Base-by-base conservation (phyloP, 768 basidiomycete species). In the Scleroderma citrinum region DNA sequence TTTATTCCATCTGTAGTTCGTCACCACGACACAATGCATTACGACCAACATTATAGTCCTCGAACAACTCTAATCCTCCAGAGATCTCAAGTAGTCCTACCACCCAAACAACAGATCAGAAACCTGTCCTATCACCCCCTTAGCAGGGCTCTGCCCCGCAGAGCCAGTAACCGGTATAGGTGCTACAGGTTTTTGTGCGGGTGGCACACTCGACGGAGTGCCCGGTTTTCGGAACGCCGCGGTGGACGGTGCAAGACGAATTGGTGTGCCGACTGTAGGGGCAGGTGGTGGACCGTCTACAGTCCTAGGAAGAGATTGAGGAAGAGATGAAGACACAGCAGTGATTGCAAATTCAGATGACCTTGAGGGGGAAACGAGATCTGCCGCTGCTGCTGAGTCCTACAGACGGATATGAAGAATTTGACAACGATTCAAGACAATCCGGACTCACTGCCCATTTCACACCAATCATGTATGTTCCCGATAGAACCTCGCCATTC, bases 21-120 rank as follows among this genome's bases (percentile, higher is more conserved):
- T 2, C 8, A 42, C 23, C 21, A 14, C 14, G 8, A n/a, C 14
- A 29, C 24, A 26, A n/a, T 29, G 40, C 24, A 42, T 42, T 24
- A 39, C 31, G 17, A 34, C 42, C 7, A 7, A n/a, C 4, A 31
- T 26, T 36, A 47, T 31, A 32, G 12, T 8, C 34, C 6, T 17
- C 44, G 38, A n/a, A n/a, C 32, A n/a, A 13, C 29, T 34, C 36
- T 36, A 46, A 29, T 19, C 14, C 34, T 11, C 21, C 16, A 29
- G 20, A 14, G 7, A 12, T n/a, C 13, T 34, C 39, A 19, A 23
- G 46, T 16, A 26, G 21, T 26, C 24, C 69, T 79, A 90, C 87
- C 87, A 90, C 14, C 87, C 87, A 61, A 88, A 90, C 42, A 91
- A 82, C 54, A 88, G 62, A 70, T 91, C 87, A 12, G 83, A 82